Percentiles rank a stretch among this genome's conserved stretches.
phyloP scores from a whole-genome alignment of 306 rosid species.

The Prunus dulcis region DNA sequence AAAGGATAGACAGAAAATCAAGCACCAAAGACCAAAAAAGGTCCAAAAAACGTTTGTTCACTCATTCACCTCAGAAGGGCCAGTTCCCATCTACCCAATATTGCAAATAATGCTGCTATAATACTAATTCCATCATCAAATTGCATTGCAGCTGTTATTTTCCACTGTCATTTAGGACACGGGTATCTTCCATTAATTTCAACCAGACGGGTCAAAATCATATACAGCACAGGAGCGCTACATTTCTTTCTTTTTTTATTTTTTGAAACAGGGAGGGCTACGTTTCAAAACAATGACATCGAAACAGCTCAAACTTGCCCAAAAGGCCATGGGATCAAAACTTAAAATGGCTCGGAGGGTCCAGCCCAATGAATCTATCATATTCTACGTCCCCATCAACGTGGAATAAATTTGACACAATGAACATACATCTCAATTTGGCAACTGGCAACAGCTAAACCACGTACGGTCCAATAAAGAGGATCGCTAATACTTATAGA shows the following conservation, averaged over 20 bases:
- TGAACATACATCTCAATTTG: not conserved
- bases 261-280: not conserved
- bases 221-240: not conserved
- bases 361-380: not conserved
- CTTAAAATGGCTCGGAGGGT: not conserved
- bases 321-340: not conserved
- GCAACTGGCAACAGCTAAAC: slow-evolving; percentile 9
- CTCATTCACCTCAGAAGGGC: not conserved
- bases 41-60: not conserved
- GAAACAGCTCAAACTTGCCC: not conserved
- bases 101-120: not conserved
- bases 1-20: not conserved
- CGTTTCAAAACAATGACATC: not conserved
- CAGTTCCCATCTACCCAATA: not conserved
- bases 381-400: slow-evolving; percentile 1
- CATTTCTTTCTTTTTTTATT: not conserved
- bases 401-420: not conserved
- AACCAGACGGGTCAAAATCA: not conserved
- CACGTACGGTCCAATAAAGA: not conserved
- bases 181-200: not conserved
- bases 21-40: not conserved
- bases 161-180: not conserved
- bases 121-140: not conserved
- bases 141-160: not conserved
- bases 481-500: not conserved